Percentiles rank a stretch among this genome's conserved stretches.
phyloP scores from a whole-genome alignment of 2,329 filamentous ascomycete species.

The Alternaria rosae region DNA sequence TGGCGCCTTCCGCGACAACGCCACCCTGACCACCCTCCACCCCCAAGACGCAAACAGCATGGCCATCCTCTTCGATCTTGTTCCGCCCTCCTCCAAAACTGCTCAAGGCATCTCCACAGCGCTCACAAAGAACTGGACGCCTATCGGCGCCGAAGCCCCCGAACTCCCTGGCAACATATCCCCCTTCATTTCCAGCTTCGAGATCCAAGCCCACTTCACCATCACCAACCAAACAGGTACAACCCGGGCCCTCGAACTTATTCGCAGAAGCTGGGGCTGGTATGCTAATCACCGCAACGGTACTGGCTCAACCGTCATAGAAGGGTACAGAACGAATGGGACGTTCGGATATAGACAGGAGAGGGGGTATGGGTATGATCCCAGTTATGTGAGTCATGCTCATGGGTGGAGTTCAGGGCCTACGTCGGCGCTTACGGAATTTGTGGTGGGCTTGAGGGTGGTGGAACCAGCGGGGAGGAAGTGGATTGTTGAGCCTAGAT shows the following conservation, averaged over 20 bases:
- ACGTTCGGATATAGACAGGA: constrained; percentile 45
- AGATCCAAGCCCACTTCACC: constrained; percentile 45
- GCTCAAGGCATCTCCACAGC: constrained; percentile 18
- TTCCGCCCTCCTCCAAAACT: constrained; percentile 15
- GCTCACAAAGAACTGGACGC: constrained; percentile 35
- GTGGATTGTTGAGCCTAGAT: constrained; percentile 39
- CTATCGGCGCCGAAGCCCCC: constrained; percentile 40
- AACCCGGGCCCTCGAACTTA: constrained; percentile 37
- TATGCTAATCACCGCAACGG: constrained; percentile 40
- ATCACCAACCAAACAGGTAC: constrained; percentile 26
- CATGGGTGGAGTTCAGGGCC: constrained; percentile 49
- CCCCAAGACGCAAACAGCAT: constrained; percentile 37
- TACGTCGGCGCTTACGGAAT: constrained; percentile 16
- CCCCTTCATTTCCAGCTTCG: constrained; percentile 47
- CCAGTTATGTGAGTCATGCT: constrained; percentile 44
- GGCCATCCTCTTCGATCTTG: constrained; percentile 33
- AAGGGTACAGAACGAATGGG: constrained; percentile 50
- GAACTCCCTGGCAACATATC: constrained; percentile 50
- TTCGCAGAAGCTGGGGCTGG: constrained; percentile 40
- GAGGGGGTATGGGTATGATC: constrained; percentile 44
- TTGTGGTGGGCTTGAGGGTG: constrained; percentile 15
- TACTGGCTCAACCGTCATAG: constrained; percentile 49
- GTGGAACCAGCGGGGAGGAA: constrained; percentile 16
- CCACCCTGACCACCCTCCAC: constrained; percentile 19
- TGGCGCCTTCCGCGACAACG: constrained; percentile 27